These are phyloP conservation scores for Lepidium sativum DNA, from an alignment of 345 rosid genomes.

Conservation along the genomic window DNA sequence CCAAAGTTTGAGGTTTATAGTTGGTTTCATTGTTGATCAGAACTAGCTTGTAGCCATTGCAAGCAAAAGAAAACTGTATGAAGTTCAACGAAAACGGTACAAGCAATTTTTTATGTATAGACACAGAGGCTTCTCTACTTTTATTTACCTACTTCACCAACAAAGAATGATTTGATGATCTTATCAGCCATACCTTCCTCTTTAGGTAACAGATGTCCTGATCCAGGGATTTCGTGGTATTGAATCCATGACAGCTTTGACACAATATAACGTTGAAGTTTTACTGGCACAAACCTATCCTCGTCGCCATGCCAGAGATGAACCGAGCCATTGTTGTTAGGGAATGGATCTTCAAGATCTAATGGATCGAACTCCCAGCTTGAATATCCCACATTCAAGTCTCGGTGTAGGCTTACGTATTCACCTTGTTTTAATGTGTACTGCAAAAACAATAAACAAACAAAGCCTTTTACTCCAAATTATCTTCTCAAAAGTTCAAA, in stretches of 20 bases:
- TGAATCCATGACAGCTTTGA: slow-evolving; percentile 45
- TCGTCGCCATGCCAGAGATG: slow-evolving; percentile 82
- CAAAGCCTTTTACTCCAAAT: background rate
- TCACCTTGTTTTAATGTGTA: slow-evolving; percentile 48
- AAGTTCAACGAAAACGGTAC: background rate
- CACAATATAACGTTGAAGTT: slow-evolving; percentile 38
- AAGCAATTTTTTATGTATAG: background rate
- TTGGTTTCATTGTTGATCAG: background rate
- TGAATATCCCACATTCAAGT: slow-evolving; percentile 57
- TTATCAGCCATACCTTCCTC: slow-evolving; percentile 46
- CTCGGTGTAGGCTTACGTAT: slow-evolving; percentile 47
- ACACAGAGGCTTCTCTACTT: slow-evolving; percentile 3
- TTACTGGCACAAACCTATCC: slow-evolving; percentile 44
- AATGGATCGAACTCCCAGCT: slow-evolving; percentile 73
- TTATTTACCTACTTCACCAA: background rate
- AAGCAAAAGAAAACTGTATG: background rate
- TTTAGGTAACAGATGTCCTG: slow-evolving; percentile 41
- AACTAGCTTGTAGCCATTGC: background rate
- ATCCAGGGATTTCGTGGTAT: slow-evolving; percentile 50
- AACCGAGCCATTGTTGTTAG: slow-evolving; percentile 41
- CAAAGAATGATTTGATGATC: slow-evolving; percentile 35
- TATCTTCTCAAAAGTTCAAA: background rate
- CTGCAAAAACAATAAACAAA: slow-evolving; percentile 18
- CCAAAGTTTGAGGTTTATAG: too few species aligned
- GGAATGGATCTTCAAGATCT: slow-evolving; percentile 53